Conservation (phyloP, 2,329 filamentous ascomycete species). For the Cytospora leucostoma region DNA sequence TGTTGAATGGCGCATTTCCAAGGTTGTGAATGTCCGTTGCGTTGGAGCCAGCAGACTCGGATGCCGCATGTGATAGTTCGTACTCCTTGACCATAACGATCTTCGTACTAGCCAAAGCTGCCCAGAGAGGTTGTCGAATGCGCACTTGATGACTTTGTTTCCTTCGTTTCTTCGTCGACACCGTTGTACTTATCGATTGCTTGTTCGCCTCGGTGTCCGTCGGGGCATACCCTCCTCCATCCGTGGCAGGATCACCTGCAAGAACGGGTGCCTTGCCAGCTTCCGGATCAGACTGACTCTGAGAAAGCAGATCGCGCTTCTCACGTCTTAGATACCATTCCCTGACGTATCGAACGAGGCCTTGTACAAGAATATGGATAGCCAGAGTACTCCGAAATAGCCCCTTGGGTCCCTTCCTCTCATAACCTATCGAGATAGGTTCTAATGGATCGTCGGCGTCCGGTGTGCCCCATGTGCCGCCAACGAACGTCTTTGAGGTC, state of each 20-base stretch:
- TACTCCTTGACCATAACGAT: slow-evolving; percentile 93
- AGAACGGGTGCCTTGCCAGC: slow-evolving; percentile 51
- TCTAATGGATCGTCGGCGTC: slow-evolving; percentile 53
- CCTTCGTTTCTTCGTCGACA: slow-evolving; percentile 76
- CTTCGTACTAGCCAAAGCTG: slow-evolving; percentile 91
- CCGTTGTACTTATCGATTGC: slow-evolving; percentile 57
- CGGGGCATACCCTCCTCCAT: slow-evolving; percentile 52
- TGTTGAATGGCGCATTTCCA: slow-evolving; percentile 72
- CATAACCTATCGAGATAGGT: slow-evolving; percentile 48
- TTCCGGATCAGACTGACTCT: slow-evolving; percentile 61
- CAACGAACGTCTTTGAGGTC: slow-evolving; percentile 40
- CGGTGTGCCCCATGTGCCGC: slow-evolving; percentile 40
- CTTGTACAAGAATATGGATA: slow-evolving; percentile 75
- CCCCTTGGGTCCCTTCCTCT: slow-evolving; percentile 61
- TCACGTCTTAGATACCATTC: slow-evolving; percentile 67
- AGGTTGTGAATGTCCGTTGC: slow-evolving; percentile 76
- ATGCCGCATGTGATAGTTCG: slow-evolving; percentile 75
- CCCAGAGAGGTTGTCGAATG: slow-evolving; percentile 90
- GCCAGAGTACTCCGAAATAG: slow-evolving; percentile 70
- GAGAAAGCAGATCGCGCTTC: slow-evolving; percentile 52
- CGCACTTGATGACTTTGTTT: slow-evolving; percentile 90
- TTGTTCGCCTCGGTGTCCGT: slow-evolving; percentile 53
- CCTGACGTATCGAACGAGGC: slow-evolving; percentile 69
- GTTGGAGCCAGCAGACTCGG: slow-evolving; percentile 72
- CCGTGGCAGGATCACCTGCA: slow-evolving; percentile 41